Evolutionary conservation across 1,284 basidiomycete genomes (phyloP).

Genomic region (Tylopilus orsonianus): DNA sequence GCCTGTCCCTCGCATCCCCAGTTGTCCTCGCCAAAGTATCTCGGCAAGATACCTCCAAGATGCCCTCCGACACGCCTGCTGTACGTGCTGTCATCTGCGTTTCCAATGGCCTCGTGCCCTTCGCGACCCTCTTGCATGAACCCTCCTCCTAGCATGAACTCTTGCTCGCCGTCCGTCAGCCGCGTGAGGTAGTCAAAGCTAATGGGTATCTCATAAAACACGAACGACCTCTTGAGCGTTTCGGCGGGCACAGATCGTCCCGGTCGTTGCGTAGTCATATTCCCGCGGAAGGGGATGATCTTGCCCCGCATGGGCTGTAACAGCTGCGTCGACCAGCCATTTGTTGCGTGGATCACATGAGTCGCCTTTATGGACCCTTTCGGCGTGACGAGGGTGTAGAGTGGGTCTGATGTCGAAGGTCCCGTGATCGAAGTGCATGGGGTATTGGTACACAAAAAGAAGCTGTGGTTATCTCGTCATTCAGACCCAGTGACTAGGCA

Average conservation of each 20-base stretch:
- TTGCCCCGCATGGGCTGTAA: conserved; percentile 43
- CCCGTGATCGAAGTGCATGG: conserved; percentile 39
- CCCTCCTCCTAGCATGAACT: conserved; percentile 53
- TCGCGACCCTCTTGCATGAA: conserved; percentile 37
- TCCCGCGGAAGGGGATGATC: conserved; percentile 49
- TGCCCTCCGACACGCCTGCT: conserved; percentile 37
- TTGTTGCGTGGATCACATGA: conserved; percentile 61
- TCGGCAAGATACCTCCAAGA: conserved; percentile 42
- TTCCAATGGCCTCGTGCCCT: conserved; percentile 40
- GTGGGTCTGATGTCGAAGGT: conserved; percentile 25
- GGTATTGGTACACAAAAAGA: conserved; percentile 41
- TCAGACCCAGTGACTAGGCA: not conserved
- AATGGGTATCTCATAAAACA: conserved; percentile 38
- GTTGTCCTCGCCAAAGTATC: conserved; percentile 42
- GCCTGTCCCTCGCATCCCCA: conserved; percentile 39
- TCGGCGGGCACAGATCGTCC: conserved; percentile 34
- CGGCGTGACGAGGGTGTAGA: conserved; percentile 44
- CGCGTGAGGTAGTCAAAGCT: conserved; percentile 60
- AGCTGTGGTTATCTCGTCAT: conserved; percentile 28
- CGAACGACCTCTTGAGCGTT: conserved; percentile 39
- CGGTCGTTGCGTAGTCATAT: conserved; percentile 51
- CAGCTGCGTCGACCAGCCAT: conserved; percentile 57
- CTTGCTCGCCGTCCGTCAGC: conserved; percentile 38
- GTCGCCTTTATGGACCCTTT: conserved; percentile 41
- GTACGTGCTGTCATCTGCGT: conserved; percentile 43